Base-by-base conservation (phyloP, 2,329 filamentous ascomycete genomes). In the Paradendryphiella salina region DNA sequence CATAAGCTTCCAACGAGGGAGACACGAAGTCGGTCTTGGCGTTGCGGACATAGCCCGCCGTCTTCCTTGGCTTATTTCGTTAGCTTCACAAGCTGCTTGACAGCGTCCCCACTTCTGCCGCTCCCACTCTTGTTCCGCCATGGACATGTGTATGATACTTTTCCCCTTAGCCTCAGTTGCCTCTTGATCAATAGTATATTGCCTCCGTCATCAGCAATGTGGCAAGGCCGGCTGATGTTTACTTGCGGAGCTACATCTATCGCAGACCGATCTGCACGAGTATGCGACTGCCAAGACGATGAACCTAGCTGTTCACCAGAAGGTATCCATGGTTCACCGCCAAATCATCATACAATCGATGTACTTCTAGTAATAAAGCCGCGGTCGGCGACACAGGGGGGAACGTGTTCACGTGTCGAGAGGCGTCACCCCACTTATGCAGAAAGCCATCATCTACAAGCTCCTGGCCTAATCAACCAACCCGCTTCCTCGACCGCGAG, bases 311-410 rank as follows among this genome's bases (percentile, higher is more conserved):
- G 36, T 34, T 40, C 36, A 32, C 10, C 13, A 31, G 14, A 33
- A 28, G 9, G 10, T 11, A 14, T n/a, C 26, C 17, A 33, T 17
- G 8, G 33, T 49, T 53, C 54, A 60, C 57, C 57, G 57, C 56
- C 52, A 57, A 7, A 46, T 17, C 10, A 18, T 37, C 40, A 52
- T 57, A 50, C 15, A 44, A 11, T 29, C 21, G 0, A 21, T 9
- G 21, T 15, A 10, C 2, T 11, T 13, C 14, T n/a, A 46, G 46
- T 44, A 29, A 14, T 14, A 21, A 43, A 57, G 41, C 26, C 44
- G 57, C 57, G 57, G 57, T 60, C 51, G 54, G 52, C 37, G 40
- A 39, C 31, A 36, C 47, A 42, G 54, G 44, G 44, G 53, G 20
- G 41, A 53, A 20, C 43, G 51, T 53, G 42, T 46, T 38, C 35